These are phyloP conservation scores for Gilbertella persicaria DNA, from an alignment of 371 early-diverging fungal species.

Conservation along the genomic window DNA sequence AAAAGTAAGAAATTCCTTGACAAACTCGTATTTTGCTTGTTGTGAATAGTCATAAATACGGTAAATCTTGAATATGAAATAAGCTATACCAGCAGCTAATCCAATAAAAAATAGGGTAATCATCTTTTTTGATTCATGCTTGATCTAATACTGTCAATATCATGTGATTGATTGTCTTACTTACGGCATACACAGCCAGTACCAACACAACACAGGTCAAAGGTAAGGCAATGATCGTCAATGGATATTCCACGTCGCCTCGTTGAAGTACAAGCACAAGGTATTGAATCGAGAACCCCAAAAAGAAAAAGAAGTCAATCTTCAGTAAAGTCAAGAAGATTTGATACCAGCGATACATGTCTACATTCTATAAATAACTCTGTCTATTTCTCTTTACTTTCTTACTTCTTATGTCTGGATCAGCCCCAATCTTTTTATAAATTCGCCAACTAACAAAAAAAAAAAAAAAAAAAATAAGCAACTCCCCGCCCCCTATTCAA, in stretches of 20 bases:
- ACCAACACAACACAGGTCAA: conserved; percentile 71
- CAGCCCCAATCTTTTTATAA: conserved; percentile 91
- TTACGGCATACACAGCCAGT: conserved; percentile 79
- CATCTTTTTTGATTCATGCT: conserved; percentile 46
- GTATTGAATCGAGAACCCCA: conserved; percentile 88
- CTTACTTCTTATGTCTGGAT: conserved; percentile 78
- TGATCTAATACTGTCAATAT: conserved; percentile 29
- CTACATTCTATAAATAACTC: conserved; percentile 34
- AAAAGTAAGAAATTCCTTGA: conserved; percentile 81
- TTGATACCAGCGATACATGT: conserved; percentile 78
- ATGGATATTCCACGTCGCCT: conserved; percentile 75
- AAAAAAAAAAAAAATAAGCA: no score
- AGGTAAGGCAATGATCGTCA: conserved; percentile 85
- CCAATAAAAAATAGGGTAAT: conserved; percentile 72
- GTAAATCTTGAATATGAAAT: conserved; percentile 85
- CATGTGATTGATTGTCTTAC: conserved; percentile 5
- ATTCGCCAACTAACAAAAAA: conserved; percentile 75
- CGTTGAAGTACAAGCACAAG: conserved; percentile 71
- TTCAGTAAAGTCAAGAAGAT: conserved; percentile 83
- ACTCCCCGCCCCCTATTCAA: no score
- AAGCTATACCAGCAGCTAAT: conserved; percentile 70
- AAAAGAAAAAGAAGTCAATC: conserved; percentile 83
- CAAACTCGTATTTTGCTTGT: conserved; percentile 58
- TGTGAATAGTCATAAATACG: conserved; percentile 76
- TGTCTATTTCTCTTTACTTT: not conserved